phyloP scores from a whole-genome alignment of 441 rosid genomes.

The Adansonia grandidieri region DNA sequence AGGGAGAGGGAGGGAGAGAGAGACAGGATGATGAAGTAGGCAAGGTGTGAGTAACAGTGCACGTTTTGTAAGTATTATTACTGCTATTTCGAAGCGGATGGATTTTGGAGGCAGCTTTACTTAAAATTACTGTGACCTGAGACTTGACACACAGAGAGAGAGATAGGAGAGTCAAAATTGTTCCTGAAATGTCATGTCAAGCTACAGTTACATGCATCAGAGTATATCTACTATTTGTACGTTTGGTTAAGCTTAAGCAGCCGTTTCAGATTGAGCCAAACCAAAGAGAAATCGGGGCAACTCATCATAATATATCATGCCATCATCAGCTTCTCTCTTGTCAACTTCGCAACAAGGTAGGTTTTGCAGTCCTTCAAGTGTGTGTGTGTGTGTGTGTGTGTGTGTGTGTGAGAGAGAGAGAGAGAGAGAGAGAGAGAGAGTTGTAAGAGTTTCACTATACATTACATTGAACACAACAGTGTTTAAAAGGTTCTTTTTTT shows the following conservation, averaged over 20 bases:
- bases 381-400: too few species aligned
- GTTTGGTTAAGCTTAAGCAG: conserved; percentile 22
- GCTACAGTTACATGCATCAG: conserved; percentile 32
- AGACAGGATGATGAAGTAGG: too few species aligned
- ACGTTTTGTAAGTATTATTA: too few species aligned
- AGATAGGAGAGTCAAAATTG: conserved; percentile 8
- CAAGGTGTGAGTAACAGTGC: too few species aligned
- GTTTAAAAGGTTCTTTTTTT: background rate
- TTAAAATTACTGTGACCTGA: too few species aligned
- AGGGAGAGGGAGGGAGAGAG: too few species aligned
- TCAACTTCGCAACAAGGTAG: background rate
- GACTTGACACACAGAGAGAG: background rate
- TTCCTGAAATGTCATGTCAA: conserved; percentile 52
- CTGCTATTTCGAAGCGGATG: too few species aligned
- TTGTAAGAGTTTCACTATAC: background rate
- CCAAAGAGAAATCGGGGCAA: background rate
- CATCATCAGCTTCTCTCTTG: background rate
- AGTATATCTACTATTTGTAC: conserved; percentile 26
- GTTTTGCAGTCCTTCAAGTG: background rate
- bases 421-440: background rate
- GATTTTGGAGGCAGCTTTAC: too few species aligned
- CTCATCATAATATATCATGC: too few species aligned
- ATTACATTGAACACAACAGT: conserved; percentile 17
- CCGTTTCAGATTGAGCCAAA: conserved; percentile 30
- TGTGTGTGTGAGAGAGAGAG: too few species aligned